phyloP scores from a whole-genome alignment of 805 yeast species.

The Maudiozyma bulderi region DNA sequence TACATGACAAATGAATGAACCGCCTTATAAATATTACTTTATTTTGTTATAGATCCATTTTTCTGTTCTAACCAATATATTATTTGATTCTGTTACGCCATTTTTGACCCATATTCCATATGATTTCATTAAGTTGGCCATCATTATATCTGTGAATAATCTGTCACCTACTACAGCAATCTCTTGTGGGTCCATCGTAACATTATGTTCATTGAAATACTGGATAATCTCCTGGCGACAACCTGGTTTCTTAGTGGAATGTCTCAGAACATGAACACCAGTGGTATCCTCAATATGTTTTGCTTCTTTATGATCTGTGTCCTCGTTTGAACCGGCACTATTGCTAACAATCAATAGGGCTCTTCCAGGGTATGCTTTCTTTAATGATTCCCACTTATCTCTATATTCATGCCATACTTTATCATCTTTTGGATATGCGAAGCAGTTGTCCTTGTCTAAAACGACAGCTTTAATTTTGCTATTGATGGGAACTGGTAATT shows the following conservation, averaged over 20 bases:
- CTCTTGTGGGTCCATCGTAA: slow-evolving; percentile 42
- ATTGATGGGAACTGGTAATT: slow-evolving; percentile 45
- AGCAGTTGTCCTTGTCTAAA: slow-evolving; percentile 90
- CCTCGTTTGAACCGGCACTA: slow-evolving; percentile 87
- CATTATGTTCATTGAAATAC: slow-evolving; percentile 42
- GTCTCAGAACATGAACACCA: slow-evolving; percentile 63
- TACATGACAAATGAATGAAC: not conserved
- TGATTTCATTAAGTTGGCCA: slow-evolving; percentile 92
- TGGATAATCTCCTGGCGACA: slow-evolving; percentile 59
- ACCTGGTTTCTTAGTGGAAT: slow-evolving; percentile 73
- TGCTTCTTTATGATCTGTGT: slow-evolving; percentile 52
- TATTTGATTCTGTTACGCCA: slow-evolving; percentile 52
- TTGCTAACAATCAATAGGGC: slow-evolving; percentile 73
- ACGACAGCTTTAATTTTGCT: slow-evolving; percentile 60
- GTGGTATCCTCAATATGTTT: slow-evolving; percentile 47
- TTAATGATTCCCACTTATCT: slow-evolving; percentile 46
- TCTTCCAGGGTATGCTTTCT: slow-evolving; percentile 50
- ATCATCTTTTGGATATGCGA: slow-evolving; percentile 74
- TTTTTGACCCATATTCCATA: slow-evolving; percentile 73
- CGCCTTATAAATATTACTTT: not conserved
- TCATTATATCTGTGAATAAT: slow-evolving; percentile 78
- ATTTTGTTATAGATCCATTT: slow-evolving; percentile 1
- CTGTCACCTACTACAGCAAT: slow-evolving; percentile 88
- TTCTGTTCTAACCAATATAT: slow-evolving; percentile 13
- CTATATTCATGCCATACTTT: slow-evolving; percentile 69